A percentile compares a stretch with the other conserved stretches of the same genome.
phyloP scores from a whole-genome alignment of 306 rosid genomes.

The Oemleria cerasiformis region DNA sequence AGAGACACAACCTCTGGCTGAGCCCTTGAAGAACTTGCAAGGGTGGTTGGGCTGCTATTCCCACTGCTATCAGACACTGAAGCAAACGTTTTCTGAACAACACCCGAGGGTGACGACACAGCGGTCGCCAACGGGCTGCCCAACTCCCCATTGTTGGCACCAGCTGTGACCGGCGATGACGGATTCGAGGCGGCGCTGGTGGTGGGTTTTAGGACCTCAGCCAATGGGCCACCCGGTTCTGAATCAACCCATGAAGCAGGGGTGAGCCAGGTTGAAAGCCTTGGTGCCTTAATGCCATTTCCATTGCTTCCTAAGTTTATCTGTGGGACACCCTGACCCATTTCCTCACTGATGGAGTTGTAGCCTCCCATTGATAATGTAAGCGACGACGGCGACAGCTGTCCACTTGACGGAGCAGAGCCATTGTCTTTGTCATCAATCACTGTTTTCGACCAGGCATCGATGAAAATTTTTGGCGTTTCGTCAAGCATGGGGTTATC shows the following conservation, averaged over 20 bases:
- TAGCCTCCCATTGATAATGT: slow-evolving; percentile 63
- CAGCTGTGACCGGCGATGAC: slow-evolving; percentile 36
- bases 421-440: slow-evolving; percentile 21
- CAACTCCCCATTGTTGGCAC: slow-evolving; percentile 32
- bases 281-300: slow-evolving; percentile 20
- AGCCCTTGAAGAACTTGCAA: slow-evolving; percentile 50
- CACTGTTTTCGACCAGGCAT: slow-evolving; percentile 64
- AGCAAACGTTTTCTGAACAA: slow-evolving; percentile 55
- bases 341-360: slow-evolving; percentile 34
- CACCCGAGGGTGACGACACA: slow-evolving; percentile 67
- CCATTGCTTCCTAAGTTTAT: slow-evolving; percentile 44
- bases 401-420: slow-evolving; percentile 35
- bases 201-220: slow-evolving; percentile 65
- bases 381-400: slow-evolving; percentile 54
- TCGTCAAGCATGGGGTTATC: slow-evolving; percentile 22
- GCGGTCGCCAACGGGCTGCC: slow-evolving; percentile 38
- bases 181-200: slow-evolving; percentile 36
- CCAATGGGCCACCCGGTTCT: slow-evolving; percentile 68
- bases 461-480: slow-evolving; percentile 60
- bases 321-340: slow-evolving; percentile 24
- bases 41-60: slow-evolving; percentile 54
- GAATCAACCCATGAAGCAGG: slow-evolving; percentile 49
- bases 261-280: slow-evolving; percentile 42
- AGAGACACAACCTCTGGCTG: slow-evolving; percentile 48
- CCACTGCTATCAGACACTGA: slow-evolving; percentile 70